Percentiles rank a stretch among this genome's conserved stretches.
Evolutionary conservation across 495 filamentous ascomycete species (phyloP).

Genomic region (Hypoxylon intermedium): DNA sequence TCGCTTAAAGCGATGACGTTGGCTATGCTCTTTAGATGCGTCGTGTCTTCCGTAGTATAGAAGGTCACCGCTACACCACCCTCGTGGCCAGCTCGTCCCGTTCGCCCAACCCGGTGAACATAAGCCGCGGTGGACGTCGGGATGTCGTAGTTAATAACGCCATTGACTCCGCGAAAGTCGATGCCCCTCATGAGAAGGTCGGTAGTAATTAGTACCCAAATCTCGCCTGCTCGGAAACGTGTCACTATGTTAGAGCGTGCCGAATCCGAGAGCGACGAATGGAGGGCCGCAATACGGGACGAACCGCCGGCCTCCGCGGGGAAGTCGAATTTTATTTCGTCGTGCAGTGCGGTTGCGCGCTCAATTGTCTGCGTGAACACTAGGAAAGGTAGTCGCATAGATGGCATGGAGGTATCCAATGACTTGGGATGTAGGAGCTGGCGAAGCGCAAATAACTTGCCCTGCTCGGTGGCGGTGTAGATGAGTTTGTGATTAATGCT

Average conservation of each 20-base stretch:
- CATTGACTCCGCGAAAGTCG: constrained; percentile 90
- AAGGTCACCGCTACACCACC: constrained; percentile 93
- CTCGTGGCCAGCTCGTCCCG: constrained; percentile 83
- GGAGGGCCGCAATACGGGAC: constrained; percentile 85
- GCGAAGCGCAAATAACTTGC: constrained; percentile 89
- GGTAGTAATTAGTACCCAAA: constrained; percentile 96
- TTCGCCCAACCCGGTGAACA: constrained; percentile 91
- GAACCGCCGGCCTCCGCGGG: constrained; percentile 85
- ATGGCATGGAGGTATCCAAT: constrained; percentile 59
- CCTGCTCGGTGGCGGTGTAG: constrained; percentile 90
- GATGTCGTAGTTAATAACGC: constrained; percentile 96
- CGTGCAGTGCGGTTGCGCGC: constrained; percentile 82
- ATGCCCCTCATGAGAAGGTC: constrained; percentile 89
- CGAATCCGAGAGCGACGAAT: constrained; percentile 80
- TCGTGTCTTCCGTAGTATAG: constrained; percentile 93
- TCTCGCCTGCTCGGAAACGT: constrained; percentile 86
- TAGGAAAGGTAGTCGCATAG: constrained; percentile 85
- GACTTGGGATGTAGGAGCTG: constrained; percentile 86
- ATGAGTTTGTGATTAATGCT: constrained; percentile 87
- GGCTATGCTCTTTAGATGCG: constrained; percentile 87
- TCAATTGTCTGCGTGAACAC: constrained; percentile 95
- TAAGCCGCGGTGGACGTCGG: constrained; percentile 87
- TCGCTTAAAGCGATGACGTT: constrained; percentile 89
- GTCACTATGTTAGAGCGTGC: constrained; percentile 82
- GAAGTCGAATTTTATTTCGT: constrained; percentile 94